Evolutionary conservation across 2,329 filamentous ascomycete genomes (phyloP), one percentile per base, ranked within the genome.

Genomic region (Alternaria metachromatica): DNA sequence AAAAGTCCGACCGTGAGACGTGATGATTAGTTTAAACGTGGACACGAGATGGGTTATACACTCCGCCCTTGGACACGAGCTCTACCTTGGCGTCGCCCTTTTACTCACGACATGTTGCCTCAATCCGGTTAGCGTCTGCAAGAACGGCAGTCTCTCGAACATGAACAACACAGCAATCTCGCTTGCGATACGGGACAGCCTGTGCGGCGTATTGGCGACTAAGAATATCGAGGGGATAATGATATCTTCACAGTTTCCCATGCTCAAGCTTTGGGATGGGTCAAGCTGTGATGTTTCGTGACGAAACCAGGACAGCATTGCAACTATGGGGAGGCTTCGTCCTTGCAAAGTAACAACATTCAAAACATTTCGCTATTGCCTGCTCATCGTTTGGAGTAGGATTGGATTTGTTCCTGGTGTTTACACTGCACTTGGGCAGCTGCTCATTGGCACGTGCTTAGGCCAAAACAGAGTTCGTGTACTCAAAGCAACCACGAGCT

Each of bases 11-110:
- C 30, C 15, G 49, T 54, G 49, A 10, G 20, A 41, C 7, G 2
- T 43, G 21, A 23, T 10, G 9, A 15, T n/a, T 11, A 43, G 3
- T 6, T 45, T 20, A 18, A 23, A 21, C 3, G 7, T 45, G 12
- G 28, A 15, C 12, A 6, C 18, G 58, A 21, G 49, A 50, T 18
- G 15, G 12, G 3, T 37, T 30, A 46, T 46, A 10, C 44, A 23
- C 26, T n/a, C 11, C 20, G 37, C 49, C 45, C 55, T 58, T 63
- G 48, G 11, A 15, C 43, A 18, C 23, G 20, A n/a, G 44, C 10
- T 11, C 30, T 13, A 20, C 26, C 56, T 64, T 62, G 65, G 62
- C 56, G 20, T n/a, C 56, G 55, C 62, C 59, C 62, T 65, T 64
- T 62, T 21, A 49, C 30, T 26, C 41, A 56, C 44, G 41, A 64